A percentile compares a stretch with the other conserved stretches of the same genome.
phyloP scores from a whole-genome alignment of 306 rosid genomes.

The Abrus precatorius region DNA sequence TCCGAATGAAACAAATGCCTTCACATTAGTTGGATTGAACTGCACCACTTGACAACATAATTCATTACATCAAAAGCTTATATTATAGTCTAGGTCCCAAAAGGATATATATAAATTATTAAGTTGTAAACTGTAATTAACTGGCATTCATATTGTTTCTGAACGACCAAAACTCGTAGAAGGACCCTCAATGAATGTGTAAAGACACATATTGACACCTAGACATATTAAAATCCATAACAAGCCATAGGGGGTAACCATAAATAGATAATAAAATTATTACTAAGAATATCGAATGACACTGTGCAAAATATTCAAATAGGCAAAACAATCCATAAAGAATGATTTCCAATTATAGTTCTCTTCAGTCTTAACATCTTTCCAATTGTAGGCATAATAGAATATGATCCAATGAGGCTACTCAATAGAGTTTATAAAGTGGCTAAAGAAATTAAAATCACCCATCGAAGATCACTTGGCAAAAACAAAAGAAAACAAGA shows the following conservation, averaged over 20 bases:
- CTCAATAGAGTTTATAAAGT: neutral
- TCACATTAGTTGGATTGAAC: conserved; percentile 39
- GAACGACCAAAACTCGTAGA: neutral
- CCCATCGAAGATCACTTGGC: neutral
- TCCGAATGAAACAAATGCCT: conserved; percentile 26
- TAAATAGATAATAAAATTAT: neutral
- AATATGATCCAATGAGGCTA: neutral
- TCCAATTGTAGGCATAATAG: conserved; percentile 17
- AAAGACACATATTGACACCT: neutral
- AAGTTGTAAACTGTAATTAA: conserved; percentile 1
- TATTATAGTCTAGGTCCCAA: neutral
- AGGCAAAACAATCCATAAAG: conserved; percentile 17
- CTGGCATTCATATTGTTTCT: conserved; percentile 15
- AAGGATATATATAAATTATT: conserved; percentile 1
- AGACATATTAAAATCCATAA: neutral
- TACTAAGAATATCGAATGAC: conserved; percentile 11
- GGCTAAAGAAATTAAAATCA: conserved; percentile 29
- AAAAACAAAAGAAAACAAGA: neutral
- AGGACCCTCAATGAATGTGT: neutral
- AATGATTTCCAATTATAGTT: neutral
- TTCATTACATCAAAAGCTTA: conserved; percentile 25
- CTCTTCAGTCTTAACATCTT: neutral
- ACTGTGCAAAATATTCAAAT: conserved; percentile 22
- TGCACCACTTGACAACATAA: conserved; percentile 9
- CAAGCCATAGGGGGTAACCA: neutral